A percentile compares a stretch with the other conserved stretches of the same genome.
These are phyloP conservation scores for Fusarium torreyae DNA, from an alignment of 2,329 filamentous ascomycete genomes.

Conservation along the genomic window DNA sequence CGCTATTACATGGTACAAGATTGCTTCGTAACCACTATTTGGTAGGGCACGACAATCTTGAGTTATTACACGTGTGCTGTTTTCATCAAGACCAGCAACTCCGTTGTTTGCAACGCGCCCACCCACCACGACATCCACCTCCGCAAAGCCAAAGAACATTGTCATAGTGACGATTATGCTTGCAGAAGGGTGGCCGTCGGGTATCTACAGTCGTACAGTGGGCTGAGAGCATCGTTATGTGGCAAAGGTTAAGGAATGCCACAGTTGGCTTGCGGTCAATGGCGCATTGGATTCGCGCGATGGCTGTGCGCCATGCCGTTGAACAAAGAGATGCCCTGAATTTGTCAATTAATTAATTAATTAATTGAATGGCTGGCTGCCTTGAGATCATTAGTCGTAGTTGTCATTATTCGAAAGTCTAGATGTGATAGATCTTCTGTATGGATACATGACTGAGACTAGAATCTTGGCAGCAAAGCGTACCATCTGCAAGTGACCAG, in stretches of 20 bases:
- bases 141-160: not conserved
- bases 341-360: constrained; percentile 4
- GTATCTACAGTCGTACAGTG: constrained; percentile 11
- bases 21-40: no score
- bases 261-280: not conserved
- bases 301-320: constrained; percentile 20
- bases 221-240: constrained; percentile 2
- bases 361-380: constrained; percentile 2
- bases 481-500: constrained; percentile 4
- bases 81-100: not conserved
- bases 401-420: not conserved
- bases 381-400: not conserved
- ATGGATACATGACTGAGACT: not conserved
- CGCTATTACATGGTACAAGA: no score
- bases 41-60: not conserved
- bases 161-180: constrained; percentile 17
- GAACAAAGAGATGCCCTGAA: constrained; percentile 8
- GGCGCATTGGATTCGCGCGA: not conserved
- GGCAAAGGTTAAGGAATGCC: constrained; percentile 33
- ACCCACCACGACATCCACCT: not conserved
- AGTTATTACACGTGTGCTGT: not conserved
- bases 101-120: not conserved
- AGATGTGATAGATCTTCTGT: constrained; percentile 19
- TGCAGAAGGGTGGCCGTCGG: constrained; percentile 19
- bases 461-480: constrained; percentile 3